These are phyloP conservation scores for Chrysanthemum lavandulifolium DNA, from an alignment of 129 eudicot genomes.

Conservation along the genomic window DNA sequence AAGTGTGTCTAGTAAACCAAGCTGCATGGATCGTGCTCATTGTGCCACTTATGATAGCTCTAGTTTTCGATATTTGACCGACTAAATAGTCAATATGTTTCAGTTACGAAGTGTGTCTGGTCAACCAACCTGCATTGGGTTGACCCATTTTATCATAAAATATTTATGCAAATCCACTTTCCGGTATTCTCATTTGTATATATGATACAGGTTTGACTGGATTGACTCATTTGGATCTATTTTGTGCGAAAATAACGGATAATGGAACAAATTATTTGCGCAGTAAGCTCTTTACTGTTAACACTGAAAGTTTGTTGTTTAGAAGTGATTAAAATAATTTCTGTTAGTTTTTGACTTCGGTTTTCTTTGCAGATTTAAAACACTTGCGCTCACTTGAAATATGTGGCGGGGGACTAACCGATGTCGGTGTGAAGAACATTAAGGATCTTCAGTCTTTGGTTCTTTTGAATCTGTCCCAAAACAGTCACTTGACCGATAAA, in stretches of 20 bases:
- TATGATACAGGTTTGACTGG: conserved; percentile 74
- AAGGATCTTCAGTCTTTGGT: conserved; percentile 75
- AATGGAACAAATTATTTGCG: conserved; percentile 64
- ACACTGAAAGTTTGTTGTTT: background rate
- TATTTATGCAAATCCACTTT: too few relatives aligned
- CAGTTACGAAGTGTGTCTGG: too few relatives aligned
- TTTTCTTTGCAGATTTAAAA: conserved; percentile 55
- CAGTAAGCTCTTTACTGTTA: conserved; percentile 35
- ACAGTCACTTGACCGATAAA: conserved; percentile 72
- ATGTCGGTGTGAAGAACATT: conserved; percentile 92
- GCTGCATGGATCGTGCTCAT: too few relatives aligned
- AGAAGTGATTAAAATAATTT: background rate
- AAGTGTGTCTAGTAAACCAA: too few relatives aligned
- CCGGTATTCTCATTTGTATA: background rate
- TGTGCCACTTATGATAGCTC: too few relatives aligned
- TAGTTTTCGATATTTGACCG: too few relatives aligned
- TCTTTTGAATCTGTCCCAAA: conserved; percentile 83
- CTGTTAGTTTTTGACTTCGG: background rate
- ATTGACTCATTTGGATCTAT: conserved; percentile 83
- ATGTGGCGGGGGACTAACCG: conserved; percentile 91
- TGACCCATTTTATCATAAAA: too few relatives aligned
- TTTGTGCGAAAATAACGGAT: conserved; percentile 88
- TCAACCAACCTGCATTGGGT: too few relatives aligned
- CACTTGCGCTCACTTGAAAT: conserved; percentile 81
- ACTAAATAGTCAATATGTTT: too few relatives aligned